These are phyloP conservation scores for Dryadomyces quercivorus DNA, from an alignment of 2,329 filamentous ascomycete genomes.

Conservation along the genomic window DNA sequence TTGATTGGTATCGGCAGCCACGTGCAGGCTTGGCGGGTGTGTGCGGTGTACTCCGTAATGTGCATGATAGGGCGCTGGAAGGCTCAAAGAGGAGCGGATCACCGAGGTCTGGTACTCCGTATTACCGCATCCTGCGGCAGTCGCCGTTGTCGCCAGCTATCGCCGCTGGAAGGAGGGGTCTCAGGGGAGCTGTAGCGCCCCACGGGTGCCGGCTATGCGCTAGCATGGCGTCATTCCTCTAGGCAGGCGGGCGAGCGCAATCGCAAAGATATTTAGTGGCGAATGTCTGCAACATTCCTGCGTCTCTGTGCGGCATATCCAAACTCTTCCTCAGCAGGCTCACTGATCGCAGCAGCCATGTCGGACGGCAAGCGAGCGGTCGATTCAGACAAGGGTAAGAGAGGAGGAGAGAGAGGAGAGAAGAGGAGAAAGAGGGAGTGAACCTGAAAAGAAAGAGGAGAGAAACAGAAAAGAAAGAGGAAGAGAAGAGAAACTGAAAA, in stretches of 20 bases:
- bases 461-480: background rate
- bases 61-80: too few relatives aligned
- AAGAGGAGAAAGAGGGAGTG: conserved; percentile 11
- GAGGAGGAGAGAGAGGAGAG: background rate
- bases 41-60: too few relatives aligned
- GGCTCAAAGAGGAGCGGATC: too few relatives aligned
- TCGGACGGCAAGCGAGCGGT: conserved; percentile 20
- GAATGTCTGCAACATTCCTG: background rate
- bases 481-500: background rate
- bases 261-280: background rate
- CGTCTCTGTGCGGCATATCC: background rate
- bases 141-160: too few relatives aligned
- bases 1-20: too few relatives aligned
- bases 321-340: background rate
- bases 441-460: background rate
- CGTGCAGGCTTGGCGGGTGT: too few relatives aligned
- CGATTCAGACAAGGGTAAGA: conserved; percentile 19
- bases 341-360: conserved; percentile 11
- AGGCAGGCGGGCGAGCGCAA: background rate
- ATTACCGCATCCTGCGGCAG: too few relatives aligned
- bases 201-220: background rate
- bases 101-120: too few relatives aligned
- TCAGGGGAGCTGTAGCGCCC: too few relatives aligned
- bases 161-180: too few relatives aligned
- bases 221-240: background rate